Evolutionary conservation across 345 rosid species (phyloP).

Genomic region (Ricinus communis): DNA sequence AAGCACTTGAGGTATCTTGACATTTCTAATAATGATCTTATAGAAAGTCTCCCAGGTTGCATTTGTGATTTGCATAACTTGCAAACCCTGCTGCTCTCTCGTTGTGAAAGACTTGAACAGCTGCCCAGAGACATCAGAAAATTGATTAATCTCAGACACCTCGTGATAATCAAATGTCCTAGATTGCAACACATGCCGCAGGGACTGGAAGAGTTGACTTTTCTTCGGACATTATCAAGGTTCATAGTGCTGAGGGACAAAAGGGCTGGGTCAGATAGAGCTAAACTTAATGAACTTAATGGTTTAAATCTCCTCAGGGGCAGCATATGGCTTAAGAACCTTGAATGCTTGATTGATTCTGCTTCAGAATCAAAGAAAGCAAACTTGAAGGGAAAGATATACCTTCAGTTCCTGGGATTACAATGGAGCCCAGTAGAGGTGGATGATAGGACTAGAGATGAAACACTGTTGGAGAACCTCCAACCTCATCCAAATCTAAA

Average conservation of each 20-base stretch:
- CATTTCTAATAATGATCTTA: constrained; percentile 9
- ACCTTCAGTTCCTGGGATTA: constrained; percentile 8
- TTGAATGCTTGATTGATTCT: constrained; percentile 3
- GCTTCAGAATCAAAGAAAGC: constrained; percentile 9
- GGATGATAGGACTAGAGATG: background rate
- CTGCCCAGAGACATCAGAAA: constrained; percentile 7
- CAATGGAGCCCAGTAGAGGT: constrained; percentile 4
- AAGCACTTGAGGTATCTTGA: constrained; percentile 26
- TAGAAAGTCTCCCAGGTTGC: constrained; percentile 9
- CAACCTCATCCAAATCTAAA: constrained; percentile 20
- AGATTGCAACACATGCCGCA: constrained; percentile 21
- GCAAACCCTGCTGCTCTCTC: constrained; percentile 13
- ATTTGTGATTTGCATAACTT: constrained; percentile 10
- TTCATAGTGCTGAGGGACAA: background rate
- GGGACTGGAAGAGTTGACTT: constrained; percentile 24
- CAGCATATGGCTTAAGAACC: background rate
- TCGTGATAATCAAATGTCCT: background rate
- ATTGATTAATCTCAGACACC: constrained; percentile 7
- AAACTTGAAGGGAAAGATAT: constrained; percentile 17
- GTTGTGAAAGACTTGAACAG: constrained; percentile 6
- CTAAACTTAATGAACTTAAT: constrained; percentile 13
- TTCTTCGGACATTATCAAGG: constrained; percentile 17
- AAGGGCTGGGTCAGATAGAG: background rate
- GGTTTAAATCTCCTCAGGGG: constrained; percentile 20
- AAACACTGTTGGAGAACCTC: constrained; percentile 7